Evolutionary conservation across 371 early-diverging fungal genomes (phyloP).

Genomic region (Phascolomyces articulosus): DNA sequence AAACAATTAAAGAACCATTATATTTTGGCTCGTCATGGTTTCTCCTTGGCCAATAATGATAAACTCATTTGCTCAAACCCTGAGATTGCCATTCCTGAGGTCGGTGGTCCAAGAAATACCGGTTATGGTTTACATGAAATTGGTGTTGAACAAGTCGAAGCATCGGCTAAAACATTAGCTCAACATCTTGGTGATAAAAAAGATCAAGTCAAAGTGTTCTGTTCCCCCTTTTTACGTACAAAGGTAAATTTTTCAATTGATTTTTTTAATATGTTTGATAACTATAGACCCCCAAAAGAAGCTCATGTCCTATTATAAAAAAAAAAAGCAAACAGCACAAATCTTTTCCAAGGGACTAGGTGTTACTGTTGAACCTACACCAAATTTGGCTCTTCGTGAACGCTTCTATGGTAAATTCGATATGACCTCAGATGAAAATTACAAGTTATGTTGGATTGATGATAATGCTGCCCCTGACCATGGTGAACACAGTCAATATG

Average conservation of each 20-base stretch:
- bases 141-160: conserved; percentile 46
- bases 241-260: too few relatives aligned
- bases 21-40: conserved; percentile 51
- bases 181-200: conserved; percentile 29
- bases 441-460: conserved; percentile 40
- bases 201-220: conserved; percentile 31
- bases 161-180: conserved; percentile 36
- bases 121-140: conserved; percentile 50
- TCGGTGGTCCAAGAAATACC: conserved; percentile 43
- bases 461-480: conserved; percentile 42
- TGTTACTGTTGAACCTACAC: conserved; percentile 21
- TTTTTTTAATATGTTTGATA: too few relatives aligned
- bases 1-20: conserved; percentile 41
- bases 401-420: conserved; percentile 49
- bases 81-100: conserved; percentile 50
- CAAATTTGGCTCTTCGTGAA: conserved; percentile 37
- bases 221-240: conserved; percentile 52
- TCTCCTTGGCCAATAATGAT: conserved; percentile 49
- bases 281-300: too few relatives aligned
- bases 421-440: conserved; percentile 42
- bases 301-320: too few relatives aligned
- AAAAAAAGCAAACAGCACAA: too few relatives aligned
- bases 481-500: conserved; percentile 39
- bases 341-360: conserved; percentile 39
- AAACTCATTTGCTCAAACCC: conserved; percentile 48